phyloP scores from a whole-genome alignment of 768 basidiomycete genomes.

The Leccinum subgranulosum region DNA sequence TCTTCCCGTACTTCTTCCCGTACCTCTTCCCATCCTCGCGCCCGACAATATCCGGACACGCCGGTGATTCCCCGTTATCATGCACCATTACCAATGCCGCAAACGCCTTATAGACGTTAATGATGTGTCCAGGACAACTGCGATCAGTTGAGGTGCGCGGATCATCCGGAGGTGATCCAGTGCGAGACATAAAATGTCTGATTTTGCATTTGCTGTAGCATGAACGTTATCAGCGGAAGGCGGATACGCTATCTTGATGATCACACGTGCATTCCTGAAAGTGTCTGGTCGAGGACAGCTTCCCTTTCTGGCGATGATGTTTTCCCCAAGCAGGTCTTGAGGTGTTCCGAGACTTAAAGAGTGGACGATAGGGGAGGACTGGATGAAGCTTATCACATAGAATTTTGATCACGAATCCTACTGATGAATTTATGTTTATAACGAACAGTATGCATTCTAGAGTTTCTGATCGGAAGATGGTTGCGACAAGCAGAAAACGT shows the following conservation, averaged over 20 bases:
- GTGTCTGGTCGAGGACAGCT: slow-evolving; percentile 6
- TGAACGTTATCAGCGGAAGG: slow-evolving; percentile 21
- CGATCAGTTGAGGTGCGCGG: slow-evolving; percentile 27
- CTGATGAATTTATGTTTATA: not conserved
- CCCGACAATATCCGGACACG: not conserved
- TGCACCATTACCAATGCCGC: slow-evolving; percentile 7
- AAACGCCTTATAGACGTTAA: slow-evolving; percentile 5
- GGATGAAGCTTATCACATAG: slow-evolving; percentile 3
- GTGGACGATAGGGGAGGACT: not conserved
- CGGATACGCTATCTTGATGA: slow-evolving; percentile 20
- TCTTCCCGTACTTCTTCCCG: slow-evolving; percentile 13
- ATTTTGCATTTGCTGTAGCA: slow-evolving; percentile 23
- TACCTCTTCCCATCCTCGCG: slow-evolving; percentile 3
- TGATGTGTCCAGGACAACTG: slow-evolving; percentile 11
- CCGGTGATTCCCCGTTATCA: slow-evolving; percentile 20
- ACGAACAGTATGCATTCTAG: not conserved
- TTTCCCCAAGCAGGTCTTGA: slow-evolving; percentile 12
- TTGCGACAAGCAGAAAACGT: not conserved
- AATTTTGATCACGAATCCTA: not conserved
- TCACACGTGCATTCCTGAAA: slow-evolving; percentile 16
- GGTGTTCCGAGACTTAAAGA: not conserved
- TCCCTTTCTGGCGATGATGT: slow-evolving; percentile 12
- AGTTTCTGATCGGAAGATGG: not conserved
- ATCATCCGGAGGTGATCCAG: slow-evolving; percentile 24
- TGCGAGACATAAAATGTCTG: slow-evolving; percentile 14